Evolutionary conservation across 768 basidiomycete species (phyloP).

Genomic region (Agrocybe pediades): DNA sequence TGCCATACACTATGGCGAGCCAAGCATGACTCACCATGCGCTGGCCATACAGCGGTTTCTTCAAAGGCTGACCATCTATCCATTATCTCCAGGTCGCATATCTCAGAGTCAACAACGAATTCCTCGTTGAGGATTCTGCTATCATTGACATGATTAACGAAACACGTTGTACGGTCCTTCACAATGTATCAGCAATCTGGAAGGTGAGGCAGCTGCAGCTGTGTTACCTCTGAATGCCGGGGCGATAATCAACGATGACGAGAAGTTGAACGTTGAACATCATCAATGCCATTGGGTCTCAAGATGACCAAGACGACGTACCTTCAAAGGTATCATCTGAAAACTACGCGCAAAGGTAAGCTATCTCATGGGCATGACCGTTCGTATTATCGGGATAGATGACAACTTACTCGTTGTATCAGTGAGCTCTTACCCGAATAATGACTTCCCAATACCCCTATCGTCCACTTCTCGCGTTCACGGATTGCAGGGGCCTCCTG

Average conservation of each 20-base stretch:
- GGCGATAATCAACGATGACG: too few species aligned
- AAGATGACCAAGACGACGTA: neutral
- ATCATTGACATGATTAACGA: neutral
- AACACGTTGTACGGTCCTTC: neutral
- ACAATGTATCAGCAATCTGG: too few species aligned
- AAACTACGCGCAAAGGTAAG: too few species aligned
- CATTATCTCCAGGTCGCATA: neutral
- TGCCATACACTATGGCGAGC: too few species aligned
- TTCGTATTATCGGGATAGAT: neutral
- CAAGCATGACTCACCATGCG: neutral
- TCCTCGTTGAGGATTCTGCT: neutral
- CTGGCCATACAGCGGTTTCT: neutral
- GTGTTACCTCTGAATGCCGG: too few species aligned
- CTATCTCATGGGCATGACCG: neutral
- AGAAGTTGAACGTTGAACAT: too few species aligned
- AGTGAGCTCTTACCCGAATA: neutral
- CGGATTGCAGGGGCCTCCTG: neutral
- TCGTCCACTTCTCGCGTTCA: neutral
- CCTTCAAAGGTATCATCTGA: neutral
- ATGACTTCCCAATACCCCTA: neutral
- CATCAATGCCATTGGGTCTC: too few species aligned
- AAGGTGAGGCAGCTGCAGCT: too few species aligned
- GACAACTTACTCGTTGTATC: neutral
- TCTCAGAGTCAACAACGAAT: neutral
- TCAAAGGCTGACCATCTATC: neutral